These are phyloP conservation scores for Colletotrichum graminicola DNA, from an alignment of 2,329 filamentous ascomycete species.

Conservation along the genomic window DNA sequence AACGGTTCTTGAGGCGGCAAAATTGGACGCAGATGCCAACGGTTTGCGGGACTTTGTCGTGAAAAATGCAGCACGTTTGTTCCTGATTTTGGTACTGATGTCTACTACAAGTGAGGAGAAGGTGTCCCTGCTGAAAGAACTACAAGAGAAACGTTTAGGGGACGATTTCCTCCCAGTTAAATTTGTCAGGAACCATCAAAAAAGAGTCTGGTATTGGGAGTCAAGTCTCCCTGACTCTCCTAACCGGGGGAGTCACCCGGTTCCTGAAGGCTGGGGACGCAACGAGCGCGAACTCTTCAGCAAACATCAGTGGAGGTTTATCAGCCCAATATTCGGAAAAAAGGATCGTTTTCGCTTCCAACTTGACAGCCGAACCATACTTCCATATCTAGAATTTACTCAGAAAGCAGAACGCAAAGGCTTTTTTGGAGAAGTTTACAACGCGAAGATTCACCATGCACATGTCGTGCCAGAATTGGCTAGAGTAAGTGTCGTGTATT, in stretches of 20 bases:
- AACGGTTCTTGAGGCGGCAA: neutral
- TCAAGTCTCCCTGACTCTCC: neutral
- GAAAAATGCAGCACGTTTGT: neutral
- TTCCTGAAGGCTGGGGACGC: neutral
- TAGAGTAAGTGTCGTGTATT: neutral
- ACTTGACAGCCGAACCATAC: neutral
- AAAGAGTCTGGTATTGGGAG: neutral
- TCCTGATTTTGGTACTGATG: neutral
- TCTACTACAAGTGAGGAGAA: neutral
- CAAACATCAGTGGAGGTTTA: neutral
- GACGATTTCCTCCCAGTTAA: neutral
- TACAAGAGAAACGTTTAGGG: neutral
- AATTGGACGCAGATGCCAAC: neutral
- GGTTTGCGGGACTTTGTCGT: neutral
- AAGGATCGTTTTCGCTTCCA: neutral
- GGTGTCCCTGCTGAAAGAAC: neutral
- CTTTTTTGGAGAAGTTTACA: conserved; percentile 19
- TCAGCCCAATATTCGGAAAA: neutral
- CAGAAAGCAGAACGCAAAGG: neutral
- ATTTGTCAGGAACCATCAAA: neutral
- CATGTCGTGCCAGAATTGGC: neutral
- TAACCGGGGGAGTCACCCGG: fast-evolving
- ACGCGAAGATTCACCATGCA: conserved; percentile 4
- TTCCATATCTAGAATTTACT: neutral
- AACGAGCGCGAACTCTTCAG: neutral